Evolutionary conservation across 202 grass and related monocot genomes (phyloP).

Genomic region (Panicum hallii): DNA sequence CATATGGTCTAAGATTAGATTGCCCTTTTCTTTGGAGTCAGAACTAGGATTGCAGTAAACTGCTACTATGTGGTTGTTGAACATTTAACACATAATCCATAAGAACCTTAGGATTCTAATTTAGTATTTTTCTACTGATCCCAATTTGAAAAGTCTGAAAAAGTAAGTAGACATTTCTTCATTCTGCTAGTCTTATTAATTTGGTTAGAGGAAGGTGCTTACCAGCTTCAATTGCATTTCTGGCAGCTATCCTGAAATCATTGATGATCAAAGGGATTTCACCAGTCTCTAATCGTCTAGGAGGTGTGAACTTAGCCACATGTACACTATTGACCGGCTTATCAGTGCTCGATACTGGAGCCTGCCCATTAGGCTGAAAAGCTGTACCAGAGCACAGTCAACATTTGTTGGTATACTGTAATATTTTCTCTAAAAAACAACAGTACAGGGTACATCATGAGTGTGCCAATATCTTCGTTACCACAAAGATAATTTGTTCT

Average conservation of each 20-base stretch:
- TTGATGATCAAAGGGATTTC: constrained; percentile 75
- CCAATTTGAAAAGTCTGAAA: not conserved
- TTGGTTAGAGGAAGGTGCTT: constrained; percentile 14
- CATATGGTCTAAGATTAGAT: constrained; percentile 8
- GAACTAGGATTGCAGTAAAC: constrained; percentile 9
- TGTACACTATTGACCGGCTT: constrained; percentile 58
- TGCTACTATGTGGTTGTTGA: not conserved
- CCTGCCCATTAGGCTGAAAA: constrained; percentile 83
- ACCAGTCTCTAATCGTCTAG: constrained; percentile 61
- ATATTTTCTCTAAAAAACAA: not conserved
- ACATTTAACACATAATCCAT: not conserved
- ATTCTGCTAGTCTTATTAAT: not conserved
- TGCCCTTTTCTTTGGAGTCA: constrained; percentile 1
- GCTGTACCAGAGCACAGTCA: constrained; percentile 42
- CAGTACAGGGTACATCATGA: constrained; percentile 3
- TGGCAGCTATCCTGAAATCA: constrained; percentile 77
- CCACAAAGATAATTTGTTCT: constrained; percentile 22
- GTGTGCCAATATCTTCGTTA: not conserved
- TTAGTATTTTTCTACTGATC: not conserved
- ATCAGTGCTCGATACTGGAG: constrained; percentile 79
- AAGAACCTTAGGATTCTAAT: not conserved
- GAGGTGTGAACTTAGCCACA: constrained; percentile 45
- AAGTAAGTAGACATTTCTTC: not conserved
- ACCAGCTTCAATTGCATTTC: constrained; percentile 93
- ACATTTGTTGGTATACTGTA: not conserved